Conservation (phyloP, 139 green algal genomes). For the Spirogloea muscicola region DNA sequence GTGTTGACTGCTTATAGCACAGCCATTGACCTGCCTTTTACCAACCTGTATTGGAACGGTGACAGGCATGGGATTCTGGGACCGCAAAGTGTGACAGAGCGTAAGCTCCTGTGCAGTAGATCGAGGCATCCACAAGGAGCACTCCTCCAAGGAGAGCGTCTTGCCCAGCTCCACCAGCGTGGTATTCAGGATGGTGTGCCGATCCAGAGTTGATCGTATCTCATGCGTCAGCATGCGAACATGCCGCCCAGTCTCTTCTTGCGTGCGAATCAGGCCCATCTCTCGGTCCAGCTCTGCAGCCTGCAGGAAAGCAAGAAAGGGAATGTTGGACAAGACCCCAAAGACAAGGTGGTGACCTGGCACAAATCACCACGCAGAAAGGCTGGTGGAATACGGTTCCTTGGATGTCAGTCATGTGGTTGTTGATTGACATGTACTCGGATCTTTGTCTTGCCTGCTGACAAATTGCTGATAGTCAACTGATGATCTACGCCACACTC, state of each 20-base stretch:
- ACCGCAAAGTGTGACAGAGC: slow-evolving; percentile 21
- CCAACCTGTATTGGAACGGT: slow-evolving; percentile 32
- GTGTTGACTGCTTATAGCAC: no score
- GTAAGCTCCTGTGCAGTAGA: background rate
- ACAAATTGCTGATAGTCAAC: no score
- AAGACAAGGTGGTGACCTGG: no score
- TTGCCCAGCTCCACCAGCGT: slow-evolving; percentile 35
- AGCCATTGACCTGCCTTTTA: no score
- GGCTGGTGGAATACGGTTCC: no score
- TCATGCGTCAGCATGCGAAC: slow-evolving; percentile 43
- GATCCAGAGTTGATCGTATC: slow-evolving; percentile 37
- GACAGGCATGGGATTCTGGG: slow-evolving; percentile 6
- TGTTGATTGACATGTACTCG: no score
- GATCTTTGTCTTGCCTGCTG: no score
- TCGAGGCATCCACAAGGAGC: slow-evolving; percentile 34
- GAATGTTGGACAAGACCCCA: no score
- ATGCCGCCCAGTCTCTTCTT: slow-evolving; percentile 32
- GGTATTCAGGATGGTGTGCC: slow-evolving; percentile 40
- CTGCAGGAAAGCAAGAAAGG: no score
- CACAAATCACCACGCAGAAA: no score
- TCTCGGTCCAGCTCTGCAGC: slow-evolving; percentile 35
- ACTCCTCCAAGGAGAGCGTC: slow-evolving; percentile 28
- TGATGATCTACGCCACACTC: no score
- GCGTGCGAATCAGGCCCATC: slow-evolving; percentile 36
- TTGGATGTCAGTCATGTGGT: no score